Base-by-base conservation (phyloP, 345 rosid genomes). In the Cardamine resedifolia region DNA sequence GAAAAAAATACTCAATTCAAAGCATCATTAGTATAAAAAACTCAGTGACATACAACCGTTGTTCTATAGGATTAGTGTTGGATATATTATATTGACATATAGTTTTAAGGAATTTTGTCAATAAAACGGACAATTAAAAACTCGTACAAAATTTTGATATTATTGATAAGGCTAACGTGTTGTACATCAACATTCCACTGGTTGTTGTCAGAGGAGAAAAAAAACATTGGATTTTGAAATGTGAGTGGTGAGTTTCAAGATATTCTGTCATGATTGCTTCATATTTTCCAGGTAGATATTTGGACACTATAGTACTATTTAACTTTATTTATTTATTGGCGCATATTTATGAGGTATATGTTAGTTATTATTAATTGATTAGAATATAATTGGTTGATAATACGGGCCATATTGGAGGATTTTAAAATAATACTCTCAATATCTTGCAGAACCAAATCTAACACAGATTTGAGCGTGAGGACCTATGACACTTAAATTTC, bases 251-350 rank as follows among this genome's bases (percentile, higher is more conserved):
- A 64, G 78, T 77, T 80, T 78, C 89, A 79, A 87, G 76, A 86
- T 75, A 80, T 85, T 87, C 88, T 74, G 45, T 47, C 86, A 82
- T 84, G 74, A 83, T 85, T 84, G 84, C 74, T 73, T 75, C 78
- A 65, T 58, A 72, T 78, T 81, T 83, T 85, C 76, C 77, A 79
- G 68, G 81, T 78, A 65, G 81, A 85, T 76, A 70, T 53, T 61
- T 63, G 24, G 47, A 70, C 44, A 70, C 34, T 55, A 52, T 27
- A 15, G 48, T 44, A 55, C 21, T 47, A 60, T 31, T 51, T 28
- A 10, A 21, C n/a, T 59, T 28, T 20, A 4, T 27, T 66, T 31
- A 41, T 51, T 11, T 47, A 56, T 38, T 34, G 31, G 27, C 33
- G 41, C 21, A 39, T 27, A 41, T 1, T 38, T 36, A 38, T 6